phyloP scores from a whole-genome alignment of 805 yeast genomes.

The Schwanniomyces occidentalis region DNA sequence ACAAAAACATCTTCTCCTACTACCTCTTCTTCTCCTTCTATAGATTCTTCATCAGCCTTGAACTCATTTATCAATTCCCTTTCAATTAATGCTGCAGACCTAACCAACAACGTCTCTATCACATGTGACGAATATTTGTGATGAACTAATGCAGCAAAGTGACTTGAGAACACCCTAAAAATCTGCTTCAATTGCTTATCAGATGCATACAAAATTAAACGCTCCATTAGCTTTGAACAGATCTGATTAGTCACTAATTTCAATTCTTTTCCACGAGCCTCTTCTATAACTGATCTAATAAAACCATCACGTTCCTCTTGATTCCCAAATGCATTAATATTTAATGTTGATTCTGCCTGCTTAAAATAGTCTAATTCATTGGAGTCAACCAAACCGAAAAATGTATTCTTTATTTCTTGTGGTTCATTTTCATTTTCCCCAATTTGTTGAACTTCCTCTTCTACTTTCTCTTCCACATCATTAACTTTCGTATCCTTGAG shows the following conservation, averaged over 20 bases:
- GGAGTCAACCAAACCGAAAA: conserved; percentile 85
- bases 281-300: conserved; percentile 77
- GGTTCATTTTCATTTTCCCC: conserved; percentile 3
- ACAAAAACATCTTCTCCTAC: conserved; percentile 39
- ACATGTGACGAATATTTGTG: conserved; percentile 96
- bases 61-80: conserved; percentile 57
- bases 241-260: conserved; percentile 92
- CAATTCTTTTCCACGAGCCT: conserved; percentile 84
- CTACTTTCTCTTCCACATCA: conserved; percentile 12
- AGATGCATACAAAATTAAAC: conserved; percentile 69
- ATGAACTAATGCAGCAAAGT: conserved; percentile 70
- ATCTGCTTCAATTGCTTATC: conserved; percentile 65
- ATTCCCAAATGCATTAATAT: conserved; percentile 73
- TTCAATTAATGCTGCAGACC: conserved; percentile 73
- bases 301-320: conserved; percentile 75
- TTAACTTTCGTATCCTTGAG: conserved; percentile 16
- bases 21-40: conserved; percentile 31
- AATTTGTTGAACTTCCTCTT: conserved; percentile 3
- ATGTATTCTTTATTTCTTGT: conserved; percentile 27
- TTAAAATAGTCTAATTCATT: conserved; percentile 88
- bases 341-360: conserved; percentile 84
- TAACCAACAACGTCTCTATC: conserved; percentile 77
- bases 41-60: conserved; percentile 37
- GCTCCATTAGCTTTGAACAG: conserved; percentile 88
- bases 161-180: conserved; percentile 69